Evolutionary conservation across 495 filamentous ascomycete species (phyloP).

Genomic region (Penicillium simplicissimum): DNA sequence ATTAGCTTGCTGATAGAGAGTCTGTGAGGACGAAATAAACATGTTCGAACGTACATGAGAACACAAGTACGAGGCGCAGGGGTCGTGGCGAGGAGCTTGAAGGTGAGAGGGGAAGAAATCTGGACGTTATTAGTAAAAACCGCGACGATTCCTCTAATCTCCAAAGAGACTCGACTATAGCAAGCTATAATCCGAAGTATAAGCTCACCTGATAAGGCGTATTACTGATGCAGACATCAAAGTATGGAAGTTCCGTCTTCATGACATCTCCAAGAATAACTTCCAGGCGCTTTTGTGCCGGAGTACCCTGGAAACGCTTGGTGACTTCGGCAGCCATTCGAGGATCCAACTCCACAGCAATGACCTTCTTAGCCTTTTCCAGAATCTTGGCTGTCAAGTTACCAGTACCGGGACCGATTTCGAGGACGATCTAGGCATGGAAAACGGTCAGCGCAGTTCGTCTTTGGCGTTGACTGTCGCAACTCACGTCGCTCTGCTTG

Average conservation of each 20-base stretch:
- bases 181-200: neutral
- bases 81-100: slow-evolving; percentile 82
- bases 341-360: slow-evolving; percentile 92
- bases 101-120: slow-evolving; percentile 85
- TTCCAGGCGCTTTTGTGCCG: slow-evolving; percentile 75
- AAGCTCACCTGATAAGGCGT: slow-evolving; percentile 76
- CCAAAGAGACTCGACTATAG: neutral
- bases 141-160: neutral
- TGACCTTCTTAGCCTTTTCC: slow-evolving; percentile 80
- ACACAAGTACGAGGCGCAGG: slow-evolving; percentile 76
- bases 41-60: slow-evolving; percentile 67
- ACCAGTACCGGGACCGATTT: slow-evolving; percentile 78
- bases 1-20: slow-evolving; percentile 11
- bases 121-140: slow-evolving; percentile 32
- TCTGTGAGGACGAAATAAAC: neutral
- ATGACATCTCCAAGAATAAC: slow-evolving; percentile 91
- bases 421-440: slow-evolving; percentile 58
- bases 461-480: neutral
- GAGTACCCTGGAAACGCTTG: slow-evolving; percentile 87
- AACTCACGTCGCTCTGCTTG: slow-evolving; percentile 77
- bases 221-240: slow-evolving; percentile 91
- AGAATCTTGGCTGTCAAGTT: slow-evolving; percentile 88
- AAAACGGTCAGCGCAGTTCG: slow-evolving; percentile 7
- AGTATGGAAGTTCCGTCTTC: slow-evolving; percentile 82
- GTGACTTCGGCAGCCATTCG: slow-evolving; percentile 96